A percentile compares a stretch with the other conserved stretches of the same genome.
Evolutionary conservation across 139 green algal genomes (phyloP).

Genomic region (Limnomonas spitsbergensis): DNA sequence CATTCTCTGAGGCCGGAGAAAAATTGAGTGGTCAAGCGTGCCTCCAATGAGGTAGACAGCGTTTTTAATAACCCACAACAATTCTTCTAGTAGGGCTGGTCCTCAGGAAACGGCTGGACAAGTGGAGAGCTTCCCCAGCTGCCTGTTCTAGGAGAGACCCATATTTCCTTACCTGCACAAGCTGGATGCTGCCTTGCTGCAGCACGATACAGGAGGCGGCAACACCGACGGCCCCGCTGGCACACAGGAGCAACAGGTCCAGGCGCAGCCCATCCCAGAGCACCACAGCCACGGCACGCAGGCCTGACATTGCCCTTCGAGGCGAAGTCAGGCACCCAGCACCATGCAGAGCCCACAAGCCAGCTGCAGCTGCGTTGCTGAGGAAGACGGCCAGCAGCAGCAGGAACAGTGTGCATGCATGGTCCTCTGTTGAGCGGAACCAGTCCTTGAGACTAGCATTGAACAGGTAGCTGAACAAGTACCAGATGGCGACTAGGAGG

Average conservation of each 20-base stretch:
- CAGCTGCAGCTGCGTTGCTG: slow-evolving; percentile 14
- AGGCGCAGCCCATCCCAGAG: background rate
- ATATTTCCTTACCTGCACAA: slow-evolving; percentile 30
- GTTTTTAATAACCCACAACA: too few relatives aligned
- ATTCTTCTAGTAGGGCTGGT: too few relatives aligned
- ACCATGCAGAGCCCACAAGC: slow-evolving; percentile 13
- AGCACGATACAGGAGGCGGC: slow-evolving; percentile 13
- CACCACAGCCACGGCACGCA: background rate
- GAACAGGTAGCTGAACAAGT: slow-evolving; percentile 30
- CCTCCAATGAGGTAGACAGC: too few relatives aligned
- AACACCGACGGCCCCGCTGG: slow-evolving; percentile 10
- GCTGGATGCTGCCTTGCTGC: slow-evolving; percentile 28
- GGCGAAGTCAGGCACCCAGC: background rate
- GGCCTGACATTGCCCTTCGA: background rate
- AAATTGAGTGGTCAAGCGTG: too few relatives aligned
- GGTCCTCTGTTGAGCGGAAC: background rate
- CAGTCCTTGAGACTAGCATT: slow-evolving; percentile 17
- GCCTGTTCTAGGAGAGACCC: too few relatives aligned
- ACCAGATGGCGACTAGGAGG: slow-evolving; percentile 21
- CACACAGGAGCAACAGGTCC: slow-evolving; percentile 20
- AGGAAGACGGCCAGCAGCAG: slow-evolving; percentile 23
- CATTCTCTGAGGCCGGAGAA: too few relatives aligned
- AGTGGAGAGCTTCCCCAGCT: too few relatives aligned
- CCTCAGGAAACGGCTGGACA: too few relatives aligned
- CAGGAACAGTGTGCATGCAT: slow-evolving; percentile 5